Evolutionary conservation across 116 monocot genomes (phyloP), one percentile per base, ranked within the genome.

Genomic region (Phalaenopsis hybrid): DNA sequence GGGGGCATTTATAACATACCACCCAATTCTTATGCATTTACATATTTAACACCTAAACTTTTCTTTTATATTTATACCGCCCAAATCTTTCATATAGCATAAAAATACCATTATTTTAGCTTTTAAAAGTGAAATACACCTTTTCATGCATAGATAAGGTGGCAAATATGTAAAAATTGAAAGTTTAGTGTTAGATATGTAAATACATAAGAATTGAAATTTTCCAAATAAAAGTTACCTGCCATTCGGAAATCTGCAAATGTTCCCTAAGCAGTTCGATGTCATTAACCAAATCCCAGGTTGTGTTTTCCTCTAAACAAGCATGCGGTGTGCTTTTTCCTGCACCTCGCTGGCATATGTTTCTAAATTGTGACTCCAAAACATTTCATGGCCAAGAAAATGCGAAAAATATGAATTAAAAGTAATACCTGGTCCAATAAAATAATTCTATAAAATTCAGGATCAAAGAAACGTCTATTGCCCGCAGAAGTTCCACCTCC

Each of bases 281-380:
- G 82, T 99, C 99, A 50, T 81, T 87, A 75, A 99, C 87, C 75
- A 99, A 84, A 81, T 99, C 91, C 99, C 99, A 99, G 25, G 99
- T 99, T 48, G 95, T 99, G 83, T 99, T 99, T 80, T 92, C 89
- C 59, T 93, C 95, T 82, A 99, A 93, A 84, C 99, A 99, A 28
- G 99, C 99, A 89, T 95, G 99, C 8, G 95, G 99, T 17, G 89
- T 95, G 80, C 99, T 99, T 88, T 87, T 99, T 74, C 95, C 99
- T 50, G 99, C 88, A 87, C 99, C 99, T 89, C 95, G 80, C 99
- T 99, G 87, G 57, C 80, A 86, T 78, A 88, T 55, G 75, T 80
- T 69, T 34, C 37, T 43, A 57, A 44, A 46, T 48, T 59, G 57
- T 84, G 44, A 72, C 23, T 74, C 70, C 61, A 84, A n/a, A 75